A percentile compares a stretch with the other conserved stretches of the same genome.
Conservation (phyloP, 495 filamentous ascomycete genomes). For the Aspergillus funiculosus region DNA sequence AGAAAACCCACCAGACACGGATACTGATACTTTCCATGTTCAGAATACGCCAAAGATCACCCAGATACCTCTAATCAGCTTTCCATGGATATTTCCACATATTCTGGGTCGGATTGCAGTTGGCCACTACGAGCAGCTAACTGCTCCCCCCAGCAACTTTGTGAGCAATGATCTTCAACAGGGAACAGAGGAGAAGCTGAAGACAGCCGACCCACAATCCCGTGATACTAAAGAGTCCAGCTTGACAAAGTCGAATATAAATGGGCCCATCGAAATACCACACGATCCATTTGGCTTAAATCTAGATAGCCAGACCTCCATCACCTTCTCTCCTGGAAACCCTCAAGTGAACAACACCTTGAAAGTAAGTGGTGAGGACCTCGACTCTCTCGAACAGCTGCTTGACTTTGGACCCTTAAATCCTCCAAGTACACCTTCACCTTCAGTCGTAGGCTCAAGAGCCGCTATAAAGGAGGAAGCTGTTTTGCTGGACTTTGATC, state of each 20-base stretch:
- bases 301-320: neutral
- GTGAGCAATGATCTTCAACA: neutral
- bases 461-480: neutral
- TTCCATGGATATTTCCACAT: constrained; percentile 81
- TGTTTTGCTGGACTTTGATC: constrained; percentile 5
- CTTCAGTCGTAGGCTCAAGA: neutral
- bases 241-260: neutral
- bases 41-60: constrained; percentile 25
- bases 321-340: neutral
- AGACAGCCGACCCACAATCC: neutral
- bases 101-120: constrained; percentile 70
- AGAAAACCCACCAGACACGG: constrained; percentile 27
- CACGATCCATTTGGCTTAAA: constrained; percentile 10
- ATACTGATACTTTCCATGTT: too few relatives aligned
- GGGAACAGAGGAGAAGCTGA: neutral
- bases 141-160: neutral
- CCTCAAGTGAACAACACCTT: neutral
- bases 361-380: neutral
- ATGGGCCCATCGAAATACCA: neutral
- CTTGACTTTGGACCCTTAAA: constrained; percentile 19
- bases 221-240: neutral
- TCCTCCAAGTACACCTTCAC: neutral
- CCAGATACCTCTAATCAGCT: constrained; percentile 77
- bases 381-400: constrained; percentile 17
- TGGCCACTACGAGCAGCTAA: constrained; percentile 19